A percentile compares a stretch with the other conserved stretches of the same genome.
These are phyloP conservation scores for Chlorophyllum brunneum DNA, from an alignment of 768 basidiomycete genomes.

Conservation along the genomic window DNA sequence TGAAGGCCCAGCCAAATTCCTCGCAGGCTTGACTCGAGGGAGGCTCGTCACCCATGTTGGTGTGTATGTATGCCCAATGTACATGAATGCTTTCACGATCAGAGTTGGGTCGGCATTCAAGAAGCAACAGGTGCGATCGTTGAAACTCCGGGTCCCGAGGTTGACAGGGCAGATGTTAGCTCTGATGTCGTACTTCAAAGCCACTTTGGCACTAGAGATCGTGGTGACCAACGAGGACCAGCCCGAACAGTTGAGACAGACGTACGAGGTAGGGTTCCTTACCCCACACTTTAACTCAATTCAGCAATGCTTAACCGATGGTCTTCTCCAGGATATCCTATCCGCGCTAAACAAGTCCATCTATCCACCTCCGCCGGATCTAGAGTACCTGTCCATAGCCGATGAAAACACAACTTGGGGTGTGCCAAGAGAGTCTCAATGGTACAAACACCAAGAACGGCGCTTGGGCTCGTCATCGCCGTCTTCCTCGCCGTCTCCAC, in stretches of 20 bases:
- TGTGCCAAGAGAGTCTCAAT: not conserved
- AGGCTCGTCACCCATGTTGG: slow-evolving; percentile 7
- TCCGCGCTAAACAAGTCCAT: not conserved
- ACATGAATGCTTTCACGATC: not conserved
- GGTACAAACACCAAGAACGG: slow-evolving; percentile 1
- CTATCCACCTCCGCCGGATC: not conserved
- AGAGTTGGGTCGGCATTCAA: not conserved
- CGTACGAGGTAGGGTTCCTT: not conserved
- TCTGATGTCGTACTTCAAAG: slow-evolving; percentile 8
- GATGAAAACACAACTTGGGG: not conserved
- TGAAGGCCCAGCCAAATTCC: slow-evolving; percentile 5
- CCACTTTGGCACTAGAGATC: slow-evolving; percentile 3
- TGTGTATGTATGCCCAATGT: not conserved
- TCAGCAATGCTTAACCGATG: not conserved
- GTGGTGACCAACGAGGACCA: slow-evolving; percentile 2
- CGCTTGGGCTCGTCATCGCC: not conserved
- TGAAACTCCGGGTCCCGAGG: slow-evolving; percentile 6
- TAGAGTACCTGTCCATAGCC: slow-evolving; percentile 5
- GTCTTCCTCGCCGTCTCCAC: not conserved
- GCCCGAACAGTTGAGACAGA: not conserved
- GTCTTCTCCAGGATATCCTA: not conserved
- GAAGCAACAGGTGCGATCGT: slow-evolving; percentile 1
- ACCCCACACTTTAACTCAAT: not conserved
- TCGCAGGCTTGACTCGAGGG: not conserved
- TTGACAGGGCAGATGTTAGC: not conserved